Evolutionary conservation across 495 filamentous ascomycete genomes (phyloP), one percentile per base, ranked within the genome.

Genomic region (Saxispiralis lemnorum): DNA sequence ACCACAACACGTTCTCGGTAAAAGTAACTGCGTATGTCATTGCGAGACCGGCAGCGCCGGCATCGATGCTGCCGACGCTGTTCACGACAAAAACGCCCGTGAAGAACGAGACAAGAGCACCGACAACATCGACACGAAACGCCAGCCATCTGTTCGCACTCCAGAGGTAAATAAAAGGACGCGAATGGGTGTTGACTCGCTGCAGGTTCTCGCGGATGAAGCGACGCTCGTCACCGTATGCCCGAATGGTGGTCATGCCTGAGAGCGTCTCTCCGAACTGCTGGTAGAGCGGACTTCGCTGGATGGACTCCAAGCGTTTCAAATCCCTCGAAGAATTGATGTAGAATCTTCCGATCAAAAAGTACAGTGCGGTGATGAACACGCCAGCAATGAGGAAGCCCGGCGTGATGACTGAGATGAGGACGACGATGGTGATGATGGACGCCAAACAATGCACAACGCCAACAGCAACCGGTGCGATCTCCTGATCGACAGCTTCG

Each of bases 21-120:
- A 99, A 99, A 0, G 84, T 89, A 39, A 99, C 84, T 6, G 92
- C 92, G 53, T 99, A 99, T n/a, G 86, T 94, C 50, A 99, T 63
- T 14, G 92, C 94, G 44, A 99, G 69, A 65, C 92, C 92, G 30
- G 89, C 92, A 34, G 88, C 83, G 47, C 92, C 92, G 28, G 92
- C 77, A 65, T 95, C 88, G 38, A 96, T 81, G 35, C 65, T 77
- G 20, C 86, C 88, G 34, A 89, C 72, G 51, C 75, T 89, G 21
- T 79, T 52, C 30, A 96, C 76, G 28, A 99, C 79, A 53, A 96
- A 96, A 2, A 79, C 80, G 15, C 89, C 92, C 1, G 92, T 83
- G 53, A 89, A 92, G 65, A 99, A 96, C 0, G 87, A 73, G 2
- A 99, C 89, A 31, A 94, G 54, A 49, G 93, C 89, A 45, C 92